phyloP scores from a whole-genome alignment of 176 grass and related monocot species.

The Puya raimondii region DNA sequence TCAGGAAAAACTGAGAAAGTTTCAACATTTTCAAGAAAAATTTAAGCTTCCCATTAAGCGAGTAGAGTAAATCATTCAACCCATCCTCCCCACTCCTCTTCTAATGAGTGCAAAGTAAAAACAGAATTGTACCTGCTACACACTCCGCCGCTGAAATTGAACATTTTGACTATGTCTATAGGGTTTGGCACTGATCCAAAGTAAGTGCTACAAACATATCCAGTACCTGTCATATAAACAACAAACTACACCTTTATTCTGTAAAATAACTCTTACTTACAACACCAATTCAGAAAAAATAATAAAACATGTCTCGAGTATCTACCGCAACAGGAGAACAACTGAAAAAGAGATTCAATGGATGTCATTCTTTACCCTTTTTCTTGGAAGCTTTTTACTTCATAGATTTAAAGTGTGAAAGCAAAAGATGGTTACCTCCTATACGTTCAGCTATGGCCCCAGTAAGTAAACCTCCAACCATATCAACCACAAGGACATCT shows the following conservation, averaged over 20 bases:
- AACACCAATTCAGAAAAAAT: not conserved
- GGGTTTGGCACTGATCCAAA: slow-evolving; percentile 46
- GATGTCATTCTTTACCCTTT: not conserved
- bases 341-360: not conserved
- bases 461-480: slow-evolving; percentile 75
- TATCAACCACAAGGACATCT: slow-evolving; percentile 76
- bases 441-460: slow-evolving; percentile 81
- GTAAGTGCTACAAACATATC: slow-evolving; percentile 83
- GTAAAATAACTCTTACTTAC: not conserved
- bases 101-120: not conserved
- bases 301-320: not conserved
- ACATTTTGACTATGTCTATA: slow-evolving; percentile 85
- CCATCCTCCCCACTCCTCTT: not conserved
- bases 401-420: slow-evolving; percentile 3
- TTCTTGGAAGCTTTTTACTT: not conserved
- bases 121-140: slow-evolving; percentile 43
- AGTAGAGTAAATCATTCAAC: not conserved
- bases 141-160: slow-evolving; percentile 65
- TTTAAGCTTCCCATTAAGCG: not conserved
- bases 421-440: slow-evolving; percentile 50
- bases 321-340: not conserved
- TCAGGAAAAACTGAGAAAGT: no score
- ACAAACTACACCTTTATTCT: not conserved
- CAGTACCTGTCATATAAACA: slow-evolving; percentile 56
- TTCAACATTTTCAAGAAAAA: no score